Conservation (phyloP, 1,139 yeast genomes). For the Arxiozyma bovina region DNA sequence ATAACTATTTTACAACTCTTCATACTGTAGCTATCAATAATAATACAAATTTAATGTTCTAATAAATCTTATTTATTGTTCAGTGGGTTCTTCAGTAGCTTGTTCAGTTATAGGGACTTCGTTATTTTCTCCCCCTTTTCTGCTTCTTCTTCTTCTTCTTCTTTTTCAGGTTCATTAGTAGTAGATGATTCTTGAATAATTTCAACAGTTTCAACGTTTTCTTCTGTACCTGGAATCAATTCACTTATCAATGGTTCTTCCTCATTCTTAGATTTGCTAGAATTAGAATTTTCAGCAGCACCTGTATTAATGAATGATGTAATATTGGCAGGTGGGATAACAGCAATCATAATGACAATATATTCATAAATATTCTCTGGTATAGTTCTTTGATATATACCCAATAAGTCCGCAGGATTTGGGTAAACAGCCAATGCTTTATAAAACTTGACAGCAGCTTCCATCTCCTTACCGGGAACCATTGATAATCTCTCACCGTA, state of each 20-base stretch:
- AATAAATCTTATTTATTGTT: neutral
- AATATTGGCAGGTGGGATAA: constrained; percentile 79
- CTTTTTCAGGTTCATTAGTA: neutral
- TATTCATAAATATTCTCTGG: constrained; percentile 76
- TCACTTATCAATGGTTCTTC: constrained; percentile 11
- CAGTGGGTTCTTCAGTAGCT: neutral
- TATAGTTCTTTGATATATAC: constrained; percentile 80
- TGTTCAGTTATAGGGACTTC: neutral
- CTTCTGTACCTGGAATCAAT: constrained; percentile 5
- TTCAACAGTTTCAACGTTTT: constrained; percentile 3
- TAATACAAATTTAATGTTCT: neutral
- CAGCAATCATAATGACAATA: constrained; percentile 80
- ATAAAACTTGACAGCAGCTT: constrained; percentile 85
- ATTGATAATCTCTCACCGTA: constrained; percentile 67
- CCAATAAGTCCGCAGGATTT: constrained; percentile 83
- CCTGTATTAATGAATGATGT: constrained; percentile 49
- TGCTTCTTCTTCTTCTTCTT: neutral
- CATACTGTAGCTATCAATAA: neutral
- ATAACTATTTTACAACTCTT: neutral
- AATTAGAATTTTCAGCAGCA: neutral
- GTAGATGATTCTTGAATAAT: neutral
- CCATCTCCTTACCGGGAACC: constrained; percentile 53
- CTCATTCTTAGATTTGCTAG: constrained; percentile 3
- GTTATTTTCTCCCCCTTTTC: constrained; percentile 2
- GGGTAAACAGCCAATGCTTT: constrained; percentile 94